Evolutionary conservation across 2,329 filamentous ascomycete genomes (phyloP).

Genomic region (Capronia americana): DNA sequence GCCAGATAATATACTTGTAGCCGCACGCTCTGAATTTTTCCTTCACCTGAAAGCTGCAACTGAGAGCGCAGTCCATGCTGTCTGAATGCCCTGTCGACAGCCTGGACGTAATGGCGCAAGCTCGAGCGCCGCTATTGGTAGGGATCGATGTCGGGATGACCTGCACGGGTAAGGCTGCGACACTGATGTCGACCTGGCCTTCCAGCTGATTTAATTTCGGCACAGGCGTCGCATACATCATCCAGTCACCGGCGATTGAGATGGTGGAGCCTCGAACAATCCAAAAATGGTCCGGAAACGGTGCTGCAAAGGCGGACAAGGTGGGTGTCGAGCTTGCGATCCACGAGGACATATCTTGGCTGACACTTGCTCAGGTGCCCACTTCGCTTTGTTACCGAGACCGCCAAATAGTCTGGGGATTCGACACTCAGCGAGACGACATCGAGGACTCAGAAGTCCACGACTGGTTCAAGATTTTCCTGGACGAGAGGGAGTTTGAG

Average conservation of each 20-base stretch:
- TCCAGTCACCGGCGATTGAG: constrained; percentile 42
- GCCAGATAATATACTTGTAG: neutral
- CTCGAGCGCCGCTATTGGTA: constrained; percentile 18
- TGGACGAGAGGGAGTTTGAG: constrained; percentile 22
- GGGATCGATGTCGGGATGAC: constrained; percentile 45
- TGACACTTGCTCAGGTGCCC: constrained; percentile 32
- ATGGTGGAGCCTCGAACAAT: constrained; percentile 46
- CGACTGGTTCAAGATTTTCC: constrained; percentile 30
- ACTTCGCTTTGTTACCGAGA: constrained; percentile 13
- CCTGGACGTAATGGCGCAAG: neutral
- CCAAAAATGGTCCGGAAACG: constrained; percentile 46
- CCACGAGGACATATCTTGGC: constrained; percentile 25
- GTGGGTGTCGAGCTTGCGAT: constrained; percentile 40
- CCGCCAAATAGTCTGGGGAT: constrained; percentile 3
- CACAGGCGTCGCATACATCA: constrained; percentile 45
- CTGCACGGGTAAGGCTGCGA: constrained; percentile 23
- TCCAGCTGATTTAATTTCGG: constrained; percentile 24
- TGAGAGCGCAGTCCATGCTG: neutral
- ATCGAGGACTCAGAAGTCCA: constrained; percentile 22
- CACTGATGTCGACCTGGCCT: neutral
- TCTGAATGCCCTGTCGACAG: neutral
- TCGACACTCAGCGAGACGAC: constrained; percentile 12
- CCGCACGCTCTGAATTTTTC: neutral
- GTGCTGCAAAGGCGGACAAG: constrained; percentile 45
- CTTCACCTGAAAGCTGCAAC: neutral